Conservation (phyloP, 352 stramenopile genomes). For the Phytophthora ramorum region DNA sequence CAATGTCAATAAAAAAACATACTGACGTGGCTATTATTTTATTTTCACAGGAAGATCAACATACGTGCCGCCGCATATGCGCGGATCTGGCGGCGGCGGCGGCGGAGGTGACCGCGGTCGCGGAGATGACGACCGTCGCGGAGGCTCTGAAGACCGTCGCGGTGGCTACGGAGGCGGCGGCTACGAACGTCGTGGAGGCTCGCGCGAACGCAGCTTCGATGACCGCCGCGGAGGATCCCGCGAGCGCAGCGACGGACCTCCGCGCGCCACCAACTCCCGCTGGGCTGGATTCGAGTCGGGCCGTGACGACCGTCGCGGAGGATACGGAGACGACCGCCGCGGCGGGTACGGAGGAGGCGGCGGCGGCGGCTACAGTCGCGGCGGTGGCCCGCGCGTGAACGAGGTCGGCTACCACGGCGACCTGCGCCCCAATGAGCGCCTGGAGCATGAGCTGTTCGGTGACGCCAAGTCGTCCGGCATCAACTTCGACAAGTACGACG, state of each 20-base stretch:
- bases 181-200: conserved; percentile 44
- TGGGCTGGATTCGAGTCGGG: conserved; percentile 64
- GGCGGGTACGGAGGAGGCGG: conserved; percentile 40
- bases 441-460: conserved; percentile 95
- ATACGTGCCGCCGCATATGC: conserved; percentile 82
- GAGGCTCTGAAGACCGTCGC: conserved; percentile 32
- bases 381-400: conserved; percentile 84
- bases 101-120: conserved; percentile 30
- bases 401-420: conserved; percentile 98
- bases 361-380: conserved; percentile 47
- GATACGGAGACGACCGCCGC: conserved; percentile 36
- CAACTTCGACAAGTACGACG: conserved; percentile 99
- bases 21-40: conserved; percentile 21
- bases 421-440: conserved; percentile 88
- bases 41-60: conserved; percentile 60
- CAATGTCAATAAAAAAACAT: background rate
- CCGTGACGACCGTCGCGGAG: conserved; percentile 39
- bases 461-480: conserved; percentile 95
- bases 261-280: conserved; percentile 54
- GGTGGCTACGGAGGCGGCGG: conserved; percentile 32
- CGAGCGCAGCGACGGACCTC: conserved; percentile 37
- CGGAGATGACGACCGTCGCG: conserved; percentile 36
- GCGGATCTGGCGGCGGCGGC: conserved; percentile 44
- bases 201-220: conserved; percentile 39
- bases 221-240: conserved; percentile 38